Evolutionary conservation across 768 basidiomycete genomes (phyloP).

Genomic region (Russula sp.): DNA sequence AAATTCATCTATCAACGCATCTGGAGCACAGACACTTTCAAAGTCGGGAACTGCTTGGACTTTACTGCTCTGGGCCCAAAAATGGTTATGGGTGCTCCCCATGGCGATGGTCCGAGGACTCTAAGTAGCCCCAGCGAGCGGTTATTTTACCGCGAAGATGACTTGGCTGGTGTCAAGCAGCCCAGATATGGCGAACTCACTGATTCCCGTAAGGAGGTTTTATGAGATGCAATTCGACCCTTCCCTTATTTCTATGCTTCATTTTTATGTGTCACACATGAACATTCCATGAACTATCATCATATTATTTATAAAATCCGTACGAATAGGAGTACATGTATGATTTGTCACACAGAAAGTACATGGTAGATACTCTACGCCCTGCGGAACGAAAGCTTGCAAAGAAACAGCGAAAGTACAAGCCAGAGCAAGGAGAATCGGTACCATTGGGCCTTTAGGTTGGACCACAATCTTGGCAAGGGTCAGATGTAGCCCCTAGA

Average conservation of each 20-base stretch:
- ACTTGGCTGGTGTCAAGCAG: neutral
- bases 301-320: conserved; percentile 24
- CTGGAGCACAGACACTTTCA: conserved; percentile 59
- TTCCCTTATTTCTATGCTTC: neutral
- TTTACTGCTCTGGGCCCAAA: conserved; percentile 46
- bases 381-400: conserved; percentile 18
- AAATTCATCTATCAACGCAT: conserved; percentile 58
- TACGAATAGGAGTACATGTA: conserved; percentile 26
- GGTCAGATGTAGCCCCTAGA: conserved; percentile 22
- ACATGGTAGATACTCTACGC: conserved; percentile 21
- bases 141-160: conserved; percentile 2
- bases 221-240: neutral
- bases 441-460: conserved; percentile 15
- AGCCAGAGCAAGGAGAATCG: conserved; percentile 19
- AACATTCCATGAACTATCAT: conserved; percentile 6
- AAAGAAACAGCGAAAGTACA: conserved; percentile 17
- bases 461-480: conserved; percentile 23
- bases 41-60: conserved; percentile 50
- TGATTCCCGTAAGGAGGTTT: conserved; percentile 2
- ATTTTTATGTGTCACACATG: neutral
- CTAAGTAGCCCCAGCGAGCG: conserved; percentile 10
- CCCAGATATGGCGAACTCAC: conserved; percentile 4
- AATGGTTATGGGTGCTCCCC: conserved; percentile 45
- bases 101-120: conserved; percentile 1
- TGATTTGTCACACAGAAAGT: conserved; percentile 20